A percentile compares a stretch with the other conserved stretches of the same genome.
Conservation (phyloP, 2,329 filamentous ascomycete genomes). For the Cladosporium sp. region DNA sequence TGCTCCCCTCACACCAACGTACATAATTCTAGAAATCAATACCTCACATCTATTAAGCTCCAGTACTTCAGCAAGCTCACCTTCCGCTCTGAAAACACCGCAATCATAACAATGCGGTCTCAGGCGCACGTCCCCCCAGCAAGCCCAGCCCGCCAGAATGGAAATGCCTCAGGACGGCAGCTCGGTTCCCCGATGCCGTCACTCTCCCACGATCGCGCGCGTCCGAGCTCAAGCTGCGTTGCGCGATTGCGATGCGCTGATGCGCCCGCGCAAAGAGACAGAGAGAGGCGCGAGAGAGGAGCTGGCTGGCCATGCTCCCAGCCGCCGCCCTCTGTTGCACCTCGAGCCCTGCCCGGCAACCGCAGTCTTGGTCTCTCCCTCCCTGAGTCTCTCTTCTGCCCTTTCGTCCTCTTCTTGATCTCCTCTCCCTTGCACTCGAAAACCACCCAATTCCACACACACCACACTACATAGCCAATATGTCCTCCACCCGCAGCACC, state of each 20-base stretch:
- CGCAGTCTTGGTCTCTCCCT: neutral
- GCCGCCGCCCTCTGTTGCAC: conserved; percentile 1
- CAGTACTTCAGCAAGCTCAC: too few species aligned
- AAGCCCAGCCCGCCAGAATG: neutral
- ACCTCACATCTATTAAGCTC: neutral
- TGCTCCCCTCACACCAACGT: too few species aligned
- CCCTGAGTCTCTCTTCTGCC: neutral
- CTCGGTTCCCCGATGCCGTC: neutral
- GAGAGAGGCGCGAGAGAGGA: neutral
- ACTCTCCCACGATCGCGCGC: conserved; percentile 2
- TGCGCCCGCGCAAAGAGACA: neutral
- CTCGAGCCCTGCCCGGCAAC: conserved; percentile 4
- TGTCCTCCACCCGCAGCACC: conserved; percentile 3
- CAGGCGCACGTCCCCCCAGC: neutral
- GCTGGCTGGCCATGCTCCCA: neutral
- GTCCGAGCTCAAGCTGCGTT: conserved; percentile 12
- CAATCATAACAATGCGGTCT: neutral
- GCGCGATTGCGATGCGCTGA: conserved; percentile 3
- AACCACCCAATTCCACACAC: conserved; percentile 14
- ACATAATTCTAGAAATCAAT: neutral
- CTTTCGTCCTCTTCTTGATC: neutral
- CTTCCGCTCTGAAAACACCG: neutral
- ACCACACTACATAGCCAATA: neutral
- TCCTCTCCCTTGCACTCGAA: conserved; percentile 26
- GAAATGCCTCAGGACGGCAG: neutral